Base-by-base conservation (phyloP, 2,329 filamentous ascomycete species). In the Ploettnerulaceae sp. region DNA sequence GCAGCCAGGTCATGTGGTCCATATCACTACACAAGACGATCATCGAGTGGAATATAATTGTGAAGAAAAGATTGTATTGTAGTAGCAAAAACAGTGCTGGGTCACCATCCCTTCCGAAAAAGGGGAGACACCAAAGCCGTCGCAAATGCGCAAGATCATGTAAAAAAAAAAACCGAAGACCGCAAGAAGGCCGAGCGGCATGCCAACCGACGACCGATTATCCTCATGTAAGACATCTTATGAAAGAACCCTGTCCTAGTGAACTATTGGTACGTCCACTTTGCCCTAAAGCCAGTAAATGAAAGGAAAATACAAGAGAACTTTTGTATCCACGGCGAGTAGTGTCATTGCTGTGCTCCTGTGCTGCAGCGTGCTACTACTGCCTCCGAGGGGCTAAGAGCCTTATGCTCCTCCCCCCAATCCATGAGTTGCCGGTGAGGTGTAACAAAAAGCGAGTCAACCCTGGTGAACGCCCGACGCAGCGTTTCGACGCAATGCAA, bases 391-490 rank as follows among this genome's bases (percentile, higher is more conserved):
- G n/a, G 48, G 57, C 11, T 32, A 48, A 55, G 52, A 57, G 43
- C 52, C 52, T 53, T 45, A 53, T 47, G 40, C 50, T 56, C 57
- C 50, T 57, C 52, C 60, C 57, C 53, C 60, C 60, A 60, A 52
- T 62, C 55, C 60, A 61, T 61, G 60, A 60, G 55, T 48, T 61
- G 60, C 60, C 58, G 60, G 58, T 45, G 52, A 53, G 43, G 49
- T 52, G 51, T 48, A 53, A 43, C 50, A 55, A 49, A 54, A 41
- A 20, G 47, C 41, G 36, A 47, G 32, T 55, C 54, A 57, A 40
- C 41, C 48, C 45, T 52, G 39, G 49, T 51, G 44, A 45, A 49
- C 39, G 47, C 44, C 49, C 15, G 29, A 28, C 11, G 36, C 31
- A 15, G 26, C 26, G 28, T 22, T 40, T 18, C 44, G 31, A 22